Conservation (phyloP, 2,329 filamentous ascomycete genomes). For the Clonostachys rhizophaga region DNA sequence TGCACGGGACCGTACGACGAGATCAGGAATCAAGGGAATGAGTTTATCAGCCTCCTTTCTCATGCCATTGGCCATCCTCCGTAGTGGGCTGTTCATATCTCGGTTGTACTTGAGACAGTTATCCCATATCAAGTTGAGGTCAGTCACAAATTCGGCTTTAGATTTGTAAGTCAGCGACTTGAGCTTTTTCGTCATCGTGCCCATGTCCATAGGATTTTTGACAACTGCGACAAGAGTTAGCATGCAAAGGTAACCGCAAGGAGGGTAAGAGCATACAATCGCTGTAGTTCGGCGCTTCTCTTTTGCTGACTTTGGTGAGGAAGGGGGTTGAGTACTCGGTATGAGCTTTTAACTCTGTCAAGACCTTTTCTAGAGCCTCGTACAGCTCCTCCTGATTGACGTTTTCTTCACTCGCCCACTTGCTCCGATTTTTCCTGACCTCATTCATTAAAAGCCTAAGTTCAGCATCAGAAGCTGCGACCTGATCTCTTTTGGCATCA, state of each 20-base stretch:
- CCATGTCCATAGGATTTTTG: slow-evolving; percentile 96
- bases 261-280: slow-evolving; percentile 55
- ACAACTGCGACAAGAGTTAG: slow-evolving; percentile 56
- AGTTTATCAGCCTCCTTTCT: slow-evolving; percentile 96
- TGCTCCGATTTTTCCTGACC: slow-evolving; percentile 94
- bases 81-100: slow-evolving; percentile 78
- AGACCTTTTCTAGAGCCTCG: slow-evolving; percentile 91
- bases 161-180: slow-evolving; percentile 76
- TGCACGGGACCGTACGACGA: slow-evolving; percentile 82
- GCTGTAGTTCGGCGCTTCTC: slow-evolving; percentile 95
- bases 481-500: slow-evolving; percentile 85
- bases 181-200: slow-evolving; percentile 97
- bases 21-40: slow-evolving; percentile 89
- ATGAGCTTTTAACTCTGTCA: slow-evolving; percentile 94
- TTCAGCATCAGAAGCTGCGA: slow-evolving; percentile 89
- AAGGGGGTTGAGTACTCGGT: slow-evolving; percentile 98
- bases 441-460: slow-evolving; percentile 92
- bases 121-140: slow-evolving; percentile 93
- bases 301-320: slow-evolving; percentile 89
- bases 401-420: slow-evolving; percentile 98
- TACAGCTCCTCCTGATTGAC: slow-evolving; percentile 97
- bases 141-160: slow-evolving; percentile 90
- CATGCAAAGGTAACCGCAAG: neutral
- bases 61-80: slow-evolving; percentile 95
- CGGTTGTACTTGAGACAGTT: slow-evolving; percentile 97